phyloP scores from a whole-genome alignment of 2,329 filamentous ascomycete species.

The Orbilia brochopaga region DNA sequence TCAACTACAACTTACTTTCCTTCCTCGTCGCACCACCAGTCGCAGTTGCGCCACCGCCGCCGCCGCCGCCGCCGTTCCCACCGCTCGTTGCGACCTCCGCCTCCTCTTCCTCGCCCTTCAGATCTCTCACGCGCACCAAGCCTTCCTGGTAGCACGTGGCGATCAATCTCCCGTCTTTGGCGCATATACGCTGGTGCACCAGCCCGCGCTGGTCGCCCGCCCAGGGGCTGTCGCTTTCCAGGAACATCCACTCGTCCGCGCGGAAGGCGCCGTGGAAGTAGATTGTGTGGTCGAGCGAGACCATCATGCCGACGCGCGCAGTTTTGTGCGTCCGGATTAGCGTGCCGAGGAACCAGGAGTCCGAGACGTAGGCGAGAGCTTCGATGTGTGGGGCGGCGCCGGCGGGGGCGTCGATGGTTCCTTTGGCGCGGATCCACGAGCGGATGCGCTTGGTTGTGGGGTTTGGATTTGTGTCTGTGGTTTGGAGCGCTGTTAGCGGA shows the following conservation, averaged over 20 bases:
- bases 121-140: constrained; percentile 53
- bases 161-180: constrained; percentile 72
- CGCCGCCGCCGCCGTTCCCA: not conserved
- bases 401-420: constrained; percentile 73
- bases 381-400: constrained; percentile 81
- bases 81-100: not conserved
- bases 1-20: constrained; percentile 27
- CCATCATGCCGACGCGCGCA: constrained; percentile 78
- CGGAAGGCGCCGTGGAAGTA: constrained; percentile 64
- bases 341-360: constrained; percentile 92
- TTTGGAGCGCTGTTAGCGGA: not conserved
- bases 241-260: constrained; percentile 59
- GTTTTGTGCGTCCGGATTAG: constrained; percentile 69
- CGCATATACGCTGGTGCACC: constrained; percentile 76
- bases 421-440: constrained; percentile 77
- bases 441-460: constrained; percentile 72
- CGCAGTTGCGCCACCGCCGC: not conserved
- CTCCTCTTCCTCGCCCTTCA: constrained; percentile 48
- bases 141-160: constrained; percentile 82
- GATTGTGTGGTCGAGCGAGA: constrained; percentile 74
- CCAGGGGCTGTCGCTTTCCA: constrained; percentile 76
- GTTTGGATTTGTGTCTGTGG: constrained; percentile 26
- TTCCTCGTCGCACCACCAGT: constrained; percentile 10
- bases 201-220: constrained; percentile 76
- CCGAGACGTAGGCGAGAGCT: constrained; percentile 90